Conservation (phyloP, 2,329 filamentous ascomycete species). For the Aspergillus fumigatus region DNA sequence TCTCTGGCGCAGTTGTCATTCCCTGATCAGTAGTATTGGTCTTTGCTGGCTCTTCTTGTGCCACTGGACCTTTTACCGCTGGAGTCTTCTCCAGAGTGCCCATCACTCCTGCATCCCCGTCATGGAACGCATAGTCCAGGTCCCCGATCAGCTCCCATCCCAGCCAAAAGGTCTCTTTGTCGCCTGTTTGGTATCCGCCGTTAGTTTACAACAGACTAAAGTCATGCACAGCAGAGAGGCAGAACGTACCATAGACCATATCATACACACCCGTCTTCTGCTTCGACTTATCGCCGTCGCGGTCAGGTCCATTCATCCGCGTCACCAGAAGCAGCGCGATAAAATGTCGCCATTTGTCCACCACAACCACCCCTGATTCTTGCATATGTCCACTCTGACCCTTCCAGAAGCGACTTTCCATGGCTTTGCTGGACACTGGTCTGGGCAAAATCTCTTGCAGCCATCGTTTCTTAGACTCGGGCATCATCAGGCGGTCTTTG, state of each 20-base stretch:
- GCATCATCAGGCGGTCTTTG: conserved; percentile 42
- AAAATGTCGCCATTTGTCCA: conserved; percentile 47
- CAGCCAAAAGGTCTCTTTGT: conserved; percentile 50
- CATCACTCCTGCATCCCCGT: conserved; percentile 27
- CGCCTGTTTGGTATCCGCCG: conserved; percentile 26
- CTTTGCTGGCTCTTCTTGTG: conserved; percentile 2
- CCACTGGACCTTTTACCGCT: not conserved
- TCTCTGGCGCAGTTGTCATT: conserved; percentile 2
- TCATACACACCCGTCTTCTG: conserved; percentile 43
- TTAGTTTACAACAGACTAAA: no score
- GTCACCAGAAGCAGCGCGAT: conserved; percentile 39
- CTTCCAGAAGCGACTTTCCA: conserved; percentile 22
- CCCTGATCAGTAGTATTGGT: no score
- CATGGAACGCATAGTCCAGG: conserved; percentile 41
- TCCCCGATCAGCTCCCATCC: conserved; percentile 46
- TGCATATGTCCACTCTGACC: conserved; percentile 27
- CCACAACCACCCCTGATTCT: conserved; percentile 45
- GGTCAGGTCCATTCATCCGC: conserved; percentile 37
- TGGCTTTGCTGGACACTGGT: conserved; percentile 40
- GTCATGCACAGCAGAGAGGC: not conserved
- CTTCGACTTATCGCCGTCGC: conserved; percentile 36
- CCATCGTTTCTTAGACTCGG: conserved; percentile 34
- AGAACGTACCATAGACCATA: conserved; percentile 41
- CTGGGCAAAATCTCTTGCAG: conserved; percentile 42
- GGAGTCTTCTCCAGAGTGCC: conserved; percentile 3